Conservation (phyloP, 2,329 filamentous ascomycete genomes). For the Thielaviopsis populi region DNA sequence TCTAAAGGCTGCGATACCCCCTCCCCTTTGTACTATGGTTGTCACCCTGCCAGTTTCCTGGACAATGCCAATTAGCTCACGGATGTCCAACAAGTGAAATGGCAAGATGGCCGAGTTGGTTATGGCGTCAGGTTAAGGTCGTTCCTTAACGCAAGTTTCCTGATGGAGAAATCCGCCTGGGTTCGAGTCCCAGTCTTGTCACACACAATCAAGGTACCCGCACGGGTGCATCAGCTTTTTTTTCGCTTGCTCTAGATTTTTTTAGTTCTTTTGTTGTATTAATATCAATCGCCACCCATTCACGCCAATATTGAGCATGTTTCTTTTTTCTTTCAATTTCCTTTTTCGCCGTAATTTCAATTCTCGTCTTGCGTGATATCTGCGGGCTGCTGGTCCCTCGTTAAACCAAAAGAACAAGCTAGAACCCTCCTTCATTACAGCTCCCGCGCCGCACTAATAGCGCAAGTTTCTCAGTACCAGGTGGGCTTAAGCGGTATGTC, state of each 20-base stretch:
- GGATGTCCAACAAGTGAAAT: not conserved
- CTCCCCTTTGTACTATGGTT: not conserved
- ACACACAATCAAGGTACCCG: not conserved
- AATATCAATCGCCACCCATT: too few species aligned
- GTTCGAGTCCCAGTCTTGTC: constrained; percentile 18
- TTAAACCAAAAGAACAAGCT: not conserved
- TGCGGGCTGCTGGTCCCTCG: not conserved
- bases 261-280: not conserved
- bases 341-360: not conserved
- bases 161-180: constrained; percentile 17
- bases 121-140: constrained; percentile 26
- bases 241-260: not conserved
- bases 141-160: constrained; percentile 17
- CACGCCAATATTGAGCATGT: not conserved
- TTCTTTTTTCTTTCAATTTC: not conserved
- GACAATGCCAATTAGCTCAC: not conserved
- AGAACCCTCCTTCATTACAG: not conserved
- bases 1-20: not conserved
- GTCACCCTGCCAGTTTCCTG: not conserved
- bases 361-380: not conserved
- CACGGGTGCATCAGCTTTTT: not conserved
- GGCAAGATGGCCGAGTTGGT: constrained; percentile 26
- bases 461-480: not conserved
- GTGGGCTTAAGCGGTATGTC: constrained; percentile 1
- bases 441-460: not conserved